phyloP scores from a whole-genome alignment of 768 basidiomycete species.

The Vishniacozyma victoriae region DNA sequence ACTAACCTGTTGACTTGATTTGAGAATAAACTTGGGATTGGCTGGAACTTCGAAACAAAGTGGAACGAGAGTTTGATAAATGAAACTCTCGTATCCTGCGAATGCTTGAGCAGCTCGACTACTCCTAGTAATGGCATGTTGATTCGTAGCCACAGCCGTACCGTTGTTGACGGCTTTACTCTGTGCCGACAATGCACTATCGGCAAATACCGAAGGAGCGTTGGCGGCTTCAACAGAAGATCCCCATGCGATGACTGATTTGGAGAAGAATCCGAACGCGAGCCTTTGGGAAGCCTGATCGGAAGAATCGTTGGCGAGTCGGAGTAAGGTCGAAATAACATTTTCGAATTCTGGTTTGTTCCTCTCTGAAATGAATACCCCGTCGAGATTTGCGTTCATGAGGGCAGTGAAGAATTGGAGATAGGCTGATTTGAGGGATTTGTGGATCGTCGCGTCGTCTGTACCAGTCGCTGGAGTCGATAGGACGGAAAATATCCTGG shows the following conservation, averaged over 20 bases:
- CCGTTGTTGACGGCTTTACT: slow-evolving; percentile 36
- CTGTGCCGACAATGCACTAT: slow-evolving; percentile 49
- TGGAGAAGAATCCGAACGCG: slow-evolving; percentile 67
- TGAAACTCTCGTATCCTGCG: slow-evolving; percentile 86
- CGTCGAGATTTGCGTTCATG: slow-evolving; percentile 71
- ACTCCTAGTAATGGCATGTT: slow-evolving; percentile 48
- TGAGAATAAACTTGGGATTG: slow-evolving; percentile 71
- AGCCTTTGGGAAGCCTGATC: slow-evolving; percentile 72
- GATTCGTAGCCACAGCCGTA: slow-evolving; percentile 24
- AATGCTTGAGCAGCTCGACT: slow-evolving; percentile 49
- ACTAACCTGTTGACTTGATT: slow-evolving; percentile 77
- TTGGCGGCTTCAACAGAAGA: slow-evolving; percentile 32
- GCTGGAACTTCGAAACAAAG: slow-evolving; percentile 75
- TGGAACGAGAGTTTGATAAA: slow-evolving; percentile 80
- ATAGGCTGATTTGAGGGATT: slow-evolving; percentile 82
- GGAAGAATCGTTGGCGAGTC: slow-evolving; percentile 65
- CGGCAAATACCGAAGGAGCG: slow-evolving; percentile 33
- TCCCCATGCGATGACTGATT: slow-evolving; percentile 48
- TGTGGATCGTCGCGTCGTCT: slow-evolving; percentile 72
- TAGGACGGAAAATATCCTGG: slow-evolving; percentile 71
- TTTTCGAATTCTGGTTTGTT: slow-evolving; percentile 61
- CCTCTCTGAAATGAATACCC: slow-evolving; percentile 82
- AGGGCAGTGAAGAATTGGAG: slow-evolving; percentile 73
- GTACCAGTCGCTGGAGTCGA: slow-evolving; percentile 76
- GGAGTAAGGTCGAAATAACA: slow-evolving; percentile 67